Evolutionary conservation across 164 flowering plant genomes (phyloP).

Genomic region (Chimonanthus salicifolius): DNA sequence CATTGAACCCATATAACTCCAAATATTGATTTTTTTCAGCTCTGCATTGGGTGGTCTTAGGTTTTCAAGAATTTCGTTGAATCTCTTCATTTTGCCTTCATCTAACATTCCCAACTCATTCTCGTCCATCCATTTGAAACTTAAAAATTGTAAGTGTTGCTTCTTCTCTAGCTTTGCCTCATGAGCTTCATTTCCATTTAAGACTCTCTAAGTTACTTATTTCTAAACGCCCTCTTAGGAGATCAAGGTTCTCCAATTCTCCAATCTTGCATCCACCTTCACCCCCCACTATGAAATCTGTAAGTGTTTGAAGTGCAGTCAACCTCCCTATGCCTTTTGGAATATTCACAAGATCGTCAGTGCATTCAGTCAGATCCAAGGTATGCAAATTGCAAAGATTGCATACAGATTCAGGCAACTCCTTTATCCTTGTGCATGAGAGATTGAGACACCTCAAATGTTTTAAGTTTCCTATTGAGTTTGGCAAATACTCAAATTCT

Average conservation of each 20-base stretch:
- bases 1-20: not conserved
- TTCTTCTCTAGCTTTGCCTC: not conserved
- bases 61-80: not conserved
- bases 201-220: not conserved
- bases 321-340: constrained; percentile 3
- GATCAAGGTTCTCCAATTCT: constrained; percentile 10
- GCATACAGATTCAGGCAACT: too few species aligned
- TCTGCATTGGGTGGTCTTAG: not conserved
- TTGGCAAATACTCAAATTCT: too few species aligned
- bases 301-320: not conserved
- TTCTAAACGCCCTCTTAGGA: not conserved
- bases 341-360: too few species aligned
- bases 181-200: not conserved
- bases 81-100: not conserved
- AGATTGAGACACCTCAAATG: too few species aligned
- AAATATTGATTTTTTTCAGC: not conserved
- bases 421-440: too few species aligned
- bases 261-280: constrained; percentile 2
- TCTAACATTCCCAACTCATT: not conserved
- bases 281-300: constrained; percentile 1
- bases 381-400: too few species aligned
- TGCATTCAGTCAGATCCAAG: too few species aligned
- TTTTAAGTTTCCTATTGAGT: too few species aligned
- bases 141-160: not conserved
- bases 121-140: not conserved